Evolutionary conservation across 129 eudicot genomes (phyloP).

Genomic region (Flaveria trinervia): DNA sequence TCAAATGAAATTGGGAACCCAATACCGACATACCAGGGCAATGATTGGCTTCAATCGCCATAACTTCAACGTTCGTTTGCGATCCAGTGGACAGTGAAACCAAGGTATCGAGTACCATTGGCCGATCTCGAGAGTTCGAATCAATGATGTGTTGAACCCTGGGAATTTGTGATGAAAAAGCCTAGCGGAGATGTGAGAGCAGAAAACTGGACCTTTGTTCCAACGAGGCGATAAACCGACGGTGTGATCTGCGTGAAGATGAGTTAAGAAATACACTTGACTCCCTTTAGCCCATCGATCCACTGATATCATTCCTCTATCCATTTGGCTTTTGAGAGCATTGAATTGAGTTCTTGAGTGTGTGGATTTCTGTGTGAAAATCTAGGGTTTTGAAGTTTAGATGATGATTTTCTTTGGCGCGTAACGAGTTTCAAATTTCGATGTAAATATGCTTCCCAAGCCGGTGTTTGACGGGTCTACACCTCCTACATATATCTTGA

Average conservation of each 20-base stretch:
- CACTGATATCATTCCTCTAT: conserved; percentile 77
- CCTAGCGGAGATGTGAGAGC: conserved; percentile 75
- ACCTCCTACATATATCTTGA: too few relatives aligned
- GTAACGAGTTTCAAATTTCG: background rate
- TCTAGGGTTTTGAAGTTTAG: conserved; percentile 21
- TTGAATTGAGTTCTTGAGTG: background rate
- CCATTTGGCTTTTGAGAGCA: conserved; percentile 41
- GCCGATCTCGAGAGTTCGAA: conserved; percentile 60
- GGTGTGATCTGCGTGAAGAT: conserved; percentile 93
- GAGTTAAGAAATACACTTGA: conserved; percentile 80
- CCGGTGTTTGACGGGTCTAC: too few relatives aligned
- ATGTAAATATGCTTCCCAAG: background rate
- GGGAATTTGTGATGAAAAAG: conserved; percentile 81
- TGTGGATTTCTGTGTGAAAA: background rate
- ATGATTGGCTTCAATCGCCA: conserved; percentile 82
- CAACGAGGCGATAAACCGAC: conserved; percentile 72
- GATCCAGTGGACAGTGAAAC: conserved; percentile 42
- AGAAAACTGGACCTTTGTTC: conserved; percentile 64
- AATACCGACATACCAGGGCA: conserved; percentile 62
- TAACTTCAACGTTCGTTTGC: conserved; percentile 39
- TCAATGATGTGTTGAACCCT: conserved; percentile 57
- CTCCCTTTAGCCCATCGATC: conserved; percentile 76
- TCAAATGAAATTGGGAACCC: background rate
- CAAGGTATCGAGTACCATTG: conserved; percentile 56
- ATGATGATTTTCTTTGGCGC: conserved; percentile 21